phyloP scores from a whole-genome alignment of 345 rosid species.

The rapeseed (Brassica napus) region DNA sequence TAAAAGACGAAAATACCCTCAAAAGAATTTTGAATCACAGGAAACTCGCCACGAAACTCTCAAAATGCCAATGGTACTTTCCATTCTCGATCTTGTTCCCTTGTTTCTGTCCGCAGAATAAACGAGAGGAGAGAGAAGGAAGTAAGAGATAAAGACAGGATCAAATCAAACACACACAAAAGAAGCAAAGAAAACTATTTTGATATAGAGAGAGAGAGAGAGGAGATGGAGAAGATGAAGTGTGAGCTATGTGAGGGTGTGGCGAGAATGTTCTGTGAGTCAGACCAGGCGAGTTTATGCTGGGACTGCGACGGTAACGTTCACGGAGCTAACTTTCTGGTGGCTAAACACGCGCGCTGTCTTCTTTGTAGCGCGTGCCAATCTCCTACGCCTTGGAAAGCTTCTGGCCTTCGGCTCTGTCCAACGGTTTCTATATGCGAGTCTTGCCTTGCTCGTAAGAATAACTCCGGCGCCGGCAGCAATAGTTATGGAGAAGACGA shows the following conservation, averaged over 20 bases:
- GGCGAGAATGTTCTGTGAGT: constrained; percentile 77
- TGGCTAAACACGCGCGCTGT: constrained; percentile 73
- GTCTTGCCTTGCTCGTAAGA: constrained; percentile 43
- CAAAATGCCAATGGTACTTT: background rate
- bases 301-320: constrained; percentile 82
- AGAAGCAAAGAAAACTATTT: background rate
- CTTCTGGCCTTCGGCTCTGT: constrained; percentile 58
- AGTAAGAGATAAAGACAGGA: background rate
- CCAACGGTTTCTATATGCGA: constrained; percentile 68
- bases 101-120: constrained; percentile 34
- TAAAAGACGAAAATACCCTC: background rate
- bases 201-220: background rate
- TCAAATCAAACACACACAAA: background rate
- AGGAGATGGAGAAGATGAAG: constrained; percentile 43
- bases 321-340: constrained; percentile 85
- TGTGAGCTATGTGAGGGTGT: constrained; percentile 68
- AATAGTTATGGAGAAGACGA: constrained; percentile 6
- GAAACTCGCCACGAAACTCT: constrained; percentile 31
- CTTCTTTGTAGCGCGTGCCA: constrained; percentile 82
- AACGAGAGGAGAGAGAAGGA: constrained; percentile 18
- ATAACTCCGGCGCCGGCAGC: background rate
- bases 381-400: constrained; percentile 74
- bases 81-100: background rate
- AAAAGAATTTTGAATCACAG: constrained; percentile 21
- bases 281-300: constrained; percentile 81